A percentile compares a stretch with the other conserved stretches of the same genome.
phyloP scores from a whole-genome alignment of 345 rosid species.

The Theobroma cacao region DNA sequence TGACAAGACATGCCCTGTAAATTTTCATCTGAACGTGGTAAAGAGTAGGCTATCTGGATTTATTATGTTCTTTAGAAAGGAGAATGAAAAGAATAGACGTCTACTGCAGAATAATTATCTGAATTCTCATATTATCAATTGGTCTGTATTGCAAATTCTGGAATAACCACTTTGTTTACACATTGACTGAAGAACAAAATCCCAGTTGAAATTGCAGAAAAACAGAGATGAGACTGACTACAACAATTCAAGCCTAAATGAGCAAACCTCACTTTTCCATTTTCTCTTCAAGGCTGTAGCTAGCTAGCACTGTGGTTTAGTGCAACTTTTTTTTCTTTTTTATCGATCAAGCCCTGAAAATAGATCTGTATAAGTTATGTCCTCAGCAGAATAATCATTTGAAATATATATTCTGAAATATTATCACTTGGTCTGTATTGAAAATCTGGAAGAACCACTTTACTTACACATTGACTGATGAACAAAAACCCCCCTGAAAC shows the following conservation, averaged over 20 bases:
- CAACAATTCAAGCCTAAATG: background rate
- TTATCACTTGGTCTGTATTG: background rate
- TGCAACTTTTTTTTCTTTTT: too few species aligned
- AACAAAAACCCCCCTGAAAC: constrained; percentile 11
- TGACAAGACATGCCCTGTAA: background rate
- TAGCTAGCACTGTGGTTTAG: background rate
- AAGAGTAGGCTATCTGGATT: background rate
- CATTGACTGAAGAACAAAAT: constrained; percentile 7
- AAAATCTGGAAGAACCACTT: constrained; percentile 2
- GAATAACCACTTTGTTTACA: background rate
- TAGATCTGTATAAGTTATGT: background rate
- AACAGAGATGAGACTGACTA: background rate
- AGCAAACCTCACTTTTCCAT: constrained; percentile 4
- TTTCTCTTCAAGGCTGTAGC: background rate
- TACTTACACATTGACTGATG: background rate
- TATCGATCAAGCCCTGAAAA: background rate
- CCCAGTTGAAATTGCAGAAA: constrained; percentile 1
- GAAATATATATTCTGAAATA: background rate
- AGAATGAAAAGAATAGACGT: background rate
- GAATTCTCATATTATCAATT: background rate
- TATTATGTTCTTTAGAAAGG: background rate
- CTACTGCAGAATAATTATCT: background rate
- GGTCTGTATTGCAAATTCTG: background rate
- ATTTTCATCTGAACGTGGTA: background rate
- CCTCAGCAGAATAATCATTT: background rate